Conservation (phyloP, 345 rosid genomes). For the Boechera divaricarpa region DNA sequence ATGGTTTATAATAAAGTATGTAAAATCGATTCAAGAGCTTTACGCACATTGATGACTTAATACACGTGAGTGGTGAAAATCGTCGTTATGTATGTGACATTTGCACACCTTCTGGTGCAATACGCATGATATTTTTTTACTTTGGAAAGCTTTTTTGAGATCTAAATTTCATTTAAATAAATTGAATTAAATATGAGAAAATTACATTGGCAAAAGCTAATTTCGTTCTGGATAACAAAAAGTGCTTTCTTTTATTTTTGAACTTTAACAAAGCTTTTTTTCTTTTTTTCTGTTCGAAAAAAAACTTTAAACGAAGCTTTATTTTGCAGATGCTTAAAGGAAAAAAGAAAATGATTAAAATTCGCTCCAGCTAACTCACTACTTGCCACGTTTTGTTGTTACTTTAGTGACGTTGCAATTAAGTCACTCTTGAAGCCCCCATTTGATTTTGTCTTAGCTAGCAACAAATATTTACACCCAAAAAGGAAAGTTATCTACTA, state of each 20-base stretch:
- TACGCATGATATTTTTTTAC: constrained; percentile 29
- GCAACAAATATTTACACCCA: constrained; percentile 1
- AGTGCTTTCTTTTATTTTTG: constrained; percentile 27
- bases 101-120: constrained; percentile 25
- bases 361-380: constrained; percentile 29
- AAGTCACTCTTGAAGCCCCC: constrained; percentile 12
- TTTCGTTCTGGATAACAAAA: constrained; percentile 24
- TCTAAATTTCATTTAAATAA: constrained; percentile 11
- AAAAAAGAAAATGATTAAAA: constrained; percentile 42
- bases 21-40: constrained; percentile 27
- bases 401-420: constrained; percentile 30
- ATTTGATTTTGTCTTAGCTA: constrained; percentile 16
- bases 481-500: not conserved
- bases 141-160: constrained; percentile 2
- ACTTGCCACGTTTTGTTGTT: constrained; percentile 20
- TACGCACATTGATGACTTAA: constrained; percentile 37
- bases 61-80: constrained; percentile 38
- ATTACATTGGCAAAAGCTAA: constrained; percentile 6
- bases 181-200: not conserved
- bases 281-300: not conserved
- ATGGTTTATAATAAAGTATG: not conserved
- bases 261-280: constrained; percentile 24
- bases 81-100: constrained; percentile 28
- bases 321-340: constrained; percentile 43
- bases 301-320: constrained; percentile 2